Percentiles rank a stretch among this genome's conserved stretches.
phyloP scores from a whole-genome alignment of 202 grass and related monocot species.

The Carex arenaria region DNA sequence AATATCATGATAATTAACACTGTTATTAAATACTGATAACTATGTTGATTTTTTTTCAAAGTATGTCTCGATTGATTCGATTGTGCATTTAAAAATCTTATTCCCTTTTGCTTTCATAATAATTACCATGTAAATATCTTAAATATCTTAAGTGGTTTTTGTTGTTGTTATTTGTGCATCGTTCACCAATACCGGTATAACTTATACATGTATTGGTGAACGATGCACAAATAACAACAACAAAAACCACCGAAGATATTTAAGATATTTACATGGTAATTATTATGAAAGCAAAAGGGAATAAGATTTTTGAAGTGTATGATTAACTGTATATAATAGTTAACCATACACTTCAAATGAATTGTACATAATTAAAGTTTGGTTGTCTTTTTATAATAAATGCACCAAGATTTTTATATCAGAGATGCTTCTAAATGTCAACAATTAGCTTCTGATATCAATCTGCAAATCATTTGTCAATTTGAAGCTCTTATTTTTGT shows the following conservation, averaged over 20 bases:
- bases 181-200: neutral
- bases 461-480: neutral
- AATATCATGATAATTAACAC: neutral
- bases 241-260: neutral
- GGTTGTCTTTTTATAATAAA: neutral
- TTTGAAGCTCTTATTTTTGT: neutral
- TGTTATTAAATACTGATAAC: neutral
- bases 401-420: neutral
- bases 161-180: neutral
- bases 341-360: neutral
- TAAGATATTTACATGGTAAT: neutral
- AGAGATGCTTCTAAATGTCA: neutral
- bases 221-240: neutral
- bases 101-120: neutral
- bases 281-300: constrained; percentile 8
- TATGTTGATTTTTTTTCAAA: neutral
- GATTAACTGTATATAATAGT: too few species aligned
- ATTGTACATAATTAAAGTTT: neutral
- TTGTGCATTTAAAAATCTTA: neutral
- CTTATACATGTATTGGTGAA: neutral
- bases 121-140: too few species aligned
- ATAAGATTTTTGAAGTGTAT: neutral
- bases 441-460: neutral
- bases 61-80: neutral
- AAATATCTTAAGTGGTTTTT: neutral